These are phyloP conservation scores for Amoebophrya sp. DNA, from an alignment of 169 alveolate species.

Conservation along the genomic window DNA sequence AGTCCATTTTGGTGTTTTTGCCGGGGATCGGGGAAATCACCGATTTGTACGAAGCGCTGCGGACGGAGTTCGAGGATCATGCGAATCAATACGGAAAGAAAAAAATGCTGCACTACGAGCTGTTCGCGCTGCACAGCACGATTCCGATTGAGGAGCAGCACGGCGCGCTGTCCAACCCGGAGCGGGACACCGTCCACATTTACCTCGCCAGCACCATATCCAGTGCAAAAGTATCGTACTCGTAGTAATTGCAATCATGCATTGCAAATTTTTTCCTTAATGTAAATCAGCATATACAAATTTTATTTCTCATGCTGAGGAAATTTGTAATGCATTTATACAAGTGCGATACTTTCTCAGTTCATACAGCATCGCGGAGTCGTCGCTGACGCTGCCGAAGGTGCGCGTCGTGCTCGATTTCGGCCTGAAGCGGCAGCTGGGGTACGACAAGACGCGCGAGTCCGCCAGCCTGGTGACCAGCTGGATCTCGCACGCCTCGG, in stretches of 20 bases:
- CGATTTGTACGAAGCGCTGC: slow-evolving; percentile 37
- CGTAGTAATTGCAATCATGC: no score
- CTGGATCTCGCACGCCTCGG: slow-evolving; percentile 47
- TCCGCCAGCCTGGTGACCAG: slow-evolving; percentile 27
- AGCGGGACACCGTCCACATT: slow-evolving; percentile 35
- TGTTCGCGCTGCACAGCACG: slow-evolving; percentile 39
- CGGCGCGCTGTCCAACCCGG: slow-evolving; percentile 37
- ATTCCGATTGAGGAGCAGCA: slow-evolving; percentile 40
- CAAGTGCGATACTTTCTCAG: no score
- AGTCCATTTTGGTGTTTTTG: slow-evolving; percentile 40
- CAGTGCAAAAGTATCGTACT: no score
- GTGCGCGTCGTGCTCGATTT: slow-evolving; percentile 73
- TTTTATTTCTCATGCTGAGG: no score
- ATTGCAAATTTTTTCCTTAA: no score
- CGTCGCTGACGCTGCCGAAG: slow-evolving; percentile 76
- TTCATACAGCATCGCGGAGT: slow-evolving; percentile 83
- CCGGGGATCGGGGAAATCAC: slow-evolving; percentile 50
- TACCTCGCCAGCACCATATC: no score
- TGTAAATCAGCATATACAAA: no score
- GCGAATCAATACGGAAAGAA: no score
- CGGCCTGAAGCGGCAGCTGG: slow-evolving; percentile 38
- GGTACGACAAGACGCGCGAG: slow-evolving; percentile 41
- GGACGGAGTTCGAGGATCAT: no score
- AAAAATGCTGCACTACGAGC: slow-evolving; percentile 26
- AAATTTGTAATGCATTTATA: no score